Evolutionary conservation across 441 rosid species (phyloP).

Genomic region (Melastoma candidum): DNA sequence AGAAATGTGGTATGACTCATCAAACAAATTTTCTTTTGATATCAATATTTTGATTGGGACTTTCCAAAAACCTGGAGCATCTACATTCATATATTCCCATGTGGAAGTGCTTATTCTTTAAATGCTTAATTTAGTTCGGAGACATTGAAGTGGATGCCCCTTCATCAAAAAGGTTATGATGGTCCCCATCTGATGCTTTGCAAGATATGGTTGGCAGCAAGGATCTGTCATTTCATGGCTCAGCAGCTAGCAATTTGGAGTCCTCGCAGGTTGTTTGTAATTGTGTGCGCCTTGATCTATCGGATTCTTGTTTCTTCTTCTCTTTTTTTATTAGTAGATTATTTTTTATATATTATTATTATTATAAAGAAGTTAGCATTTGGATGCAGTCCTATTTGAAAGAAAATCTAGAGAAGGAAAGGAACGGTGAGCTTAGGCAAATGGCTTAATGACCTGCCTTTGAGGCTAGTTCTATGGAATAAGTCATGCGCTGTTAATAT

Average conservation of each 20-base stretch:
- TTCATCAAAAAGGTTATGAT: slow-evolving; percentile 69
- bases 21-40: too few relatives aligned
- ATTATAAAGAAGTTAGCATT: too few relatives aligned
- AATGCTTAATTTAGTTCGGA: slow-evolving; percentile 49
- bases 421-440: too few relatives aligned
- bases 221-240: slow-evolving; percentile 86
- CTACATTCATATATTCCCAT: background rate
- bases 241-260: slow-evolving; percentile 66
- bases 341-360: background rate
- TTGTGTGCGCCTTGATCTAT: slow-evolving; percentile 7
- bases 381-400: too few relatives aligned
- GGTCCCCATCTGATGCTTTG: slow-evolving; percentile 75
- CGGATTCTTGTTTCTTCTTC: background rate
- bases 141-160: slow-evolving; percentile 87
- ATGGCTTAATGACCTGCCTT: too few relatives aligned
- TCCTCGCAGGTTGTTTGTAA: slow-evolving; percentile 64
- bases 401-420: too few relatives aligned
- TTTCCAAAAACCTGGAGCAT: too few relatives aligned
- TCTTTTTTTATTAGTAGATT: too few relatives aligned
- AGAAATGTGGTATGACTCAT: too few relatives aligned
- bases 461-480: too few relatives aligned
- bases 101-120: slow-evolving; percentile 4
- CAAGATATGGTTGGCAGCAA: slow-evolving; percentile 87
- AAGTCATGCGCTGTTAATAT: too few relatives aligned
- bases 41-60: too few relatives aligned